Evolutionary conservation across 129 eudicot species (phyloP), one percentile per base, ranked within the genome.

Genomic region (Flaveria bidentis): DNA sequence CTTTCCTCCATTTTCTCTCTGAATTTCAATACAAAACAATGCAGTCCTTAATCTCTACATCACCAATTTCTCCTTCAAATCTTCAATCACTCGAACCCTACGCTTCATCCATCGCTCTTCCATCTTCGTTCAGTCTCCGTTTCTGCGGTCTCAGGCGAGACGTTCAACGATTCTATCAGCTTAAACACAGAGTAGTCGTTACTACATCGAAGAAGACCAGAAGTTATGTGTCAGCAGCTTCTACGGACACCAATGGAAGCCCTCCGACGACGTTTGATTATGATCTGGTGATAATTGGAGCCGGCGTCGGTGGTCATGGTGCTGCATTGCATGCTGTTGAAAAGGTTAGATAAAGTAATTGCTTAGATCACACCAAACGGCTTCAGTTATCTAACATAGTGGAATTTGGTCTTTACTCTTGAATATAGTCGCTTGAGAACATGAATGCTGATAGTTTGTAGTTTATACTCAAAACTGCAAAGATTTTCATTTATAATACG

Each of bases 291-390:
- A 89, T 89, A 55, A 89, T 92, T 10, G 97, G 97, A 14, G 96
- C 97, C 66, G 97, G 97, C 20, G 97, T 92, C 72, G 97, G 96
- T 20, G 97, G 97, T 45, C 97, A 92, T 73, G 97, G 97, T 50
- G 97, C 97, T 75, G 96, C 97, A 64, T 80, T 92, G 74, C 96
- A 92, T 69, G 97, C 96, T 20, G 91, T 92, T 65, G 93, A 92
- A 77, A 89, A 89, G 89, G 97, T 89, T 60, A 49, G 76, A 62
- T 36, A 2, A 33, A 49, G 60, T 65, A 25, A 39, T 25, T 72
- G 7, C 28, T 72, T 36, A 15, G 14, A 33, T 63, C 46, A 11
- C 60, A 69, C 15, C 20, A 46, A 1, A 47, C 4, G 23, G 20
- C 16, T 1, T 76, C 28, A 76, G 5, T 50, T 49, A 14, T 36